A percentile compares a stretch with the other conserved stretches of the same genome.
phyloP scores from a whole-genome alignment of 2,329 filamentous ascomycete genomes.

The Cryphonectria japonica region DNA sequence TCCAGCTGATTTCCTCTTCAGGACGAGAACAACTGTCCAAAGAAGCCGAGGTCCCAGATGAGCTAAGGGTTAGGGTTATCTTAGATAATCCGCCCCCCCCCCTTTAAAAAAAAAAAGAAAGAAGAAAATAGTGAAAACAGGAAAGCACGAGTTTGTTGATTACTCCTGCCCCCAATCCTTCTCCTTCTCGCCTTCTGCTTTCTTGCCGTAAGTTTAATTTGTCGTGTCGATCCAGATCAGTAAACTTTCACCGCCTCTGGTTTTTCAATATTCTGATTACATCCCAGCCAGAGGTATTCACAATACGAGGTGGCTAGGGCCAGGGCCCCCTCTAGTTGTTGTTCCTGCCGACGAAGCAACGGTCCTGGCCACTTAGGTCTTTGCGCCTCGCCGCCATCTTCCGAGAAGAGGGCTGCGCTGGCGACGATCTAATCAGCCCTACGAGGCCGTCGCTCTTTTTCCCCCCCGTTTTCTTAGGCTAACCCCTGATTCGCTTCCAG shows the following conservation, averaged over 20 bases:
- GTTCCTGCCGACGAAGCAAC: not conserved
- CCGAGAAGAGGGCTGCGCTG: not conserved
- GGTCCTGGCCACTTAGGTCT: not conserved
- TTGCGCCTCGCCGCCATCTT: not conserved
- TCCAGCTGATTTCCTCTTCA: conserved; percentile 4
- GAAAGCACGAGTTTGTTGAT: not conserved
- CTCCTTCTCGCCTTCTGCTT: not conserved
- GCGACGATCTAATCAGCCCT: conserved; percentile 3
- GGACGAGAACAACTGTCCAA: not conserved
- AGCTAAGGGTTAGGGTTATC: not conserved
- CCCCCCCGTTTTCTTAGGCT: not conserved
- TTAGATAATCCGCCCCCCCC: not conserved
- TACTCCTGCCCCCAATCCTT: not conserved
- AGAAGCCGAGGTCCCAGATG: not conserved
- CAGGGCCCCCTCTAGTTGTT: not conserved
- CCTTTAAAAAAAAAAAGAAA: not conserved
- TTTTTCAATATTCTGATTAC: not conserved
- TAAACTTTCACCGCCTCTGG: not conserved
- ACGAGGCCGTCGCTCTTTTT: not conserved
- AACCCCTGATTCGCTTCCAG: not conserved
- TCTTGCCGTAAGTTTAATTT: not conserved
- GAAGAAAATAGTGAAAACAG: not conserved
- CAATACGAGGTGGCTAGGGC: not conserved
- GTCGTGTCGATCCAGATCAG: not conserved
- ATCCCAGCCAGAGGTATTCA: not conserved